Conservation (phyloP, 2,329 filamentous ascomycete species). For the Calonectria ilicicola region DNA sequence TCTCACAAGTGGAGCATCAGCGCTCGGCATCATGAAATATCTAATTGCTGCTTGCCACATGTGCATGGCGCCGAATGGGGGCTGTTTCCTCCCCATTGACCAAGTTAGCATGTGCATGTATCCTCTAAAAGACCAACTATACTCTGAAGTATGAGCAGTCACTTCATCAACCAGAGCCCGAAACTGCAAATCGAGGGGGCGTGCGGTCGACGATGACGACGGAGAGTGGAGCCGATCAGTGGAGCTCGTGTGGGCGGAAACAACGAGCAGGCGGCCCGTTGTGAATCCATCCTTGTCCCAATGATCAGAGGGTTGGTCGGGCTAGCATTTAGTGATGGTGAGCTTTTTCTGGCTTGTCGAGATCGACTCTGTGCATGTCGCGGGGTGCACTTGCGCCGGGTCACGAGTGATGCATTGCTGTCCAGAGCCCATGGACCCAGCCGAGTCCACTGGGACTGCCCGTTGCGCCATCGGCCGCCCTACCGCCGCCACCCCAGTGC, state of each 20-base stretch:
- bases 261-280: slow-evolving; percentile 20
- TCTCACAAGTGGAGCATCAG: slow-evolving; percentile 4
- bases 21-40: background rate
- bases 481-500: slow-evolving; percentile 16
- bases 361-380: background rate
- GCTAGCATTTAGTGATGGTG: background rate
- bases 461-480: background rate
- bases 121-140: background rate
- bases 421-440: background rate
- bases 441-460: background rate
- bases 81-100: background rate
- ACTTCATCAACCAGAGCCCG: background rate
- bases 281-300: slow-evolving; percentile 13
- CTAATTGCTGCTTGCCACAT: background rate
- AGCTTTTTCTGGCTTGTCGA: background rate
- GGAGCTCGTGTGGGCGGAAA: slow-evolving; percentile 9
- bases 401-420: background rate
- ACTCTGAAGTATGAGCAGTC: background rate
- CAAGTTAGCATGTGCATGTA: background rate
- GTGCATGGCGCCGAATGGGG: background rate
- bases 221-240: slow-evolving; percentile 35
- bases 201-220: slow-evolving; percentile 8
- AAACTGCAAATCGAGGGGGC: background rate
- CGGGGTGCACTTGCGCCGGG: background rate
- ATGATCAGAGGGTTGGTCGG: background rate